A percentile compares a stretch with the other conserved stretches of the same genome.
These are phyloP conservation scores for Trypanosoma platydactyli DNA, from an alignment of 208 protist genomes.

Conservation along the genomic window DNA sequence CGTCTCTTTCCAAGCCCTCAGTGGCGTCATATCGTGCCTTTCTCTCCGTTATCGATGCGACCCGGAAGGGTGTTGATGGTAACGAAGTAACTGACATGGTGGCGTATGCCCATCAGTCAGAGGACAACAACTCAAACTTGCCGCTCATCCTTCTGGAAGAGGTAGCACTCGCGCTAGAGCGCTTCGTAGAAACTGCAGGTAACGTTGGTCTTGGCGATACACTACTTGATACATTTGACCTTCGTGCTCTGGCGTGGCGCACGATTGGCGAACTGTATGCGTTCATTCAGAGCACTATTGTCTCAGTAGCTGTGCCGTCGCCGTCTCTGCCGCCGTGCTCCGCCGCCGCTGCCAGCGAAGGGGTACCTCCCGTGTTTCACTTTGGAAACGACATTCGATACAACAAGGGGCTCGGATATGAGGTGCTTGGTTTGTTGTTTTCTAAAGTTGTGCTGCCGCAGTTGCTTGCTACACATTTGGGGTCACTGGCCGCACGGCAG, in stretches of 20 bases:
- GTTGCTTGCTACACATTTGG: conserved; percentile 33
- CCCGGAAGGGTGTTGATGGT: conserved; percentile 15
- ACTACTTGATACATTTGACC: conserved; percentile 49
- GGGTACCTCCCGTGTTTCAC: conserved; percentile 40
- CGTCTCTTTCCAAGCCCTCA: conserved; percentile 71
- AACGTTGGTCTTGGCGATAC: conserved; percentile 3
- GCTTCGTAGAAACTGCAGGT: conserved; percentile 50
- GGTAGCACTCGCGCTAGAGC: conserved; percentile 59
- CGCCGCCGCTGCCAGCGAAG: background rate
- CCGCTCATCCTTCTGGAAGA: conserved; percentile 88
- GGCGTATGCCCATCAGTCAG: conserved; percentile 62
- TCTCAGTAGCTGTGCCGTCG: background rate
- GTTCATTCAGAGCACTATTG: conserved; percentile 51
- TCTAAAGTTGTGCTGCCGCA: conserved; percentile 78
- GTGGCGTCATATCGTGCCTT: conserved; percentile 77
- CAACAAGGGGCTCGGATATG: conserved; percentile 87
- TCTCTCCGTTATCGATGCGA: conserved; percentile 72
- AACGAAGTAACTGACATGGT: background rate
- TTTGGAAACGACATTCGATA: conserved; percentile 76
- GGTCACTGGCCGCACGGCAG: background rate
- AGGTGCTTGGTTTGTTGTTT: conserved; percentile 83
- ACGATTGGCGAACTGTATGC: conserved; percentile 65
- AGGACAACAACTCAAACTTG: conserved; percentile 87
- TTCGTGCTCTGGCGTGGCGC: conserved; percentile 64
- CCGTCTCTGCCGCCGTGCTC: background rate